Base-by-base conservation (phyloP, 176 grass and related monocot genomes). In the Luzula sylvatica region DNA sequence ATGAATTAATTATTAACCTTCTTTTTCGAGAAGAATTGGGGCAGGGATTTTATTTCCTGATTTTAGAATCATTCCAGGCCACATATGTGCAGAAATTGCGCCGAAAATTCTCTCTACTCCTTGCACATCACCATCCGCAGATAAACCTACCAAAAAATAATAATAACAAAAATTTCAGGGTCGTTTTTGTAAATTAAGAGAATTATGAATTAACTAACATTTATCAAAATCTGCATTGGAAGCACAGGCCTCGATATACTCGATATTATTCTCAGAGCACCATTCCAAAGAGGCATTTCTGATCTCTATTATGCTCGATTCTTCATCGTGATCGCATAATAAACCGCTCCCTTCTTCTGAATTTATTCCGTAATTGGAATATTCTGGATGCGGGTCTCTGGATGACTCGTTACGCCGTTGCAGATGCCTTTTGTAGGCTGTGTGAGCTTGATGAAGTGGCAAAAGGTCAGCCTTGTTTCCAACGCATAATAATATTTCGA, bases 391-490 rank as follows among this genome's bases (percentile, higher is more conserved):
- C 3, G 81, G 74, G 65, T 90, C 81, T 42, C 53, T 41, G 61
- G 49, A 61, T 23, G 92, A 98, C 42, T 87, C 72, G 23, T 64
- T 55, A 42, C 55, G 53, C 44, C 46, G 82, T 73, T 77, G 85
- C 81, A 77, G 71, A 29, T 14, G 65, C 38, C 81, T 82, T 65
- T 78, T 86, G 50, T 98, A 90, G 35, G 82, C 78, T 12, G 67
- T 39, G 71, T 98, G 81, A 0, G 78, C 92, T 53, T 67, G 55
- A 76, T 98, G 85, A 20, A 50, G 81, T 71, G 75, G 69, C 38
- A 98, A 67, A 54, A 90, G 71, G 86, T 98, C 92, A 45, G 81
- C 75, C 78, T 98, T 90, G 56, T 98, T 98, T 75, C 92, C 92
- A 50, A 98, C 69, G 69, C 92, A 98, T 24, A 98, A 48, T 29